Evolutionary conservation across 2,329 filamentous ascomycete species (phyloP), one percentile per base, ranked within the genome.

Genomic region (Lecanicillium sp.): DNA sequence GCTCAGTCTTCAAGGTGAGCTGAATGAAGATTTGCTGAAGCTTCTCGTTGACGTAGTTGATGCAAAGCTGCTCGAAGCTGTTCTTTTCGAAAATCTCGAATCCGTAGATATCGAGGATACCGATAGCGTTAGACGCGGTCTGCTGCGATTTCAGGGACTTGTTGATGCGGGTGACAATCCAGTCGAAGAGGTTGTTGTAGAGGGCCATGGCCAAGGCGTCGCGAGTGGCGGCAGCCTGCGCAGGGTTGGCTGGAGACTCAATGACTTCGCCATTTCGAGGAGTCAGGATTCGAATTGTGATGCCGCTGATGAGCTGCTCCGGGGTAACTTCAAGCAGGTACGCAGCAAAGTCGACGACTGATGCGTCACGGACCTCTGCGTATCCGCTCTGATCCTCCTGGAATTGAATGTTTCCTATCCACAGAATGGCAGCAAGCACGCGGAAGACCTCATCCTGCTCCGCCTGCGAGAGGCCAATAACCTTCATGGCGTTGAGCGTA

Each of bases 51-150:
- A 97, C 94, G 62, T 97, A 98, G 73, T 98, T 98, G 77, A 98
- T 98, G 70, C 93, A 98, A 7, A 98, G 80, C 68, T 98, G 93
- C 66, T 98, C 93, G 60, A 98, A 98, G 55, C 88, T 96, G 72
- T 98, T 98, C 71, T 91, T 93, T 65, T 98, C 93, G 57, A 98
- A 98, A 57, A 98, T 98, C 64, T 98, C 93, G 61, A 98, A 98
- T 2, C 93, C 93, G 65, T 98, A 98, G 57, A 98, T 98, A 75
- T 98, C 93, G 56, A 98, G 77, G 62, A 98, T 97, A 62, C 93
- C 93, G 56, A 98, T 93, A 3, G 87, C 87, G 65, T 96, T 93
- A 35, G 81, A 72, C 3, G 90, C 79, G 0, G 80, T 70, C 41
- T 87, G 86, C 53, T 83, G 80, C 17, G 91, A 87, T 64, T 87